Conservation (phyloP, 805 yeast genomes). For the Candida namnaoensis region DNA sequence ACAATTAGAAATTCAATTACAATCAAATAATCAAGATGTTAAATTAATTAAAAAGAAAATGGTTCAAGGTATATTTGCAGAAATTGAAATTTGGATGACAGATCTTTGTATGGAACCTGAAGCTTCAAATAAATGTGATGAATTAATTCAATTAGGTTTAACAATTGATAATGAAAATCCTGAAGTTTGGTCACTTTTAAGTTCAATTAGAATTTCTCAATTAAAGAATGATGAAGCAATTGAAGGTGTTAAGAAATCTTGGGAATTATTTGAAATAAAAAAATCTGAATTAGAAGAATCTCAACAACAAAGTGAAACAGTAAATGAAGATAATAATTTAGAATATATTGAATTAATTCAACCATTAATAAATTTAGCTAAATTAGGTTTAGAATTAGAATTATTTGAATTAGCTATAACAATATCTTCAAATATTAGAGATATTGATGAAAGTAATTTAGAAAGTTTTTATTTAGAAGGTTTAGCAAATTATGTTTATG, state of each 20-base stretch:
- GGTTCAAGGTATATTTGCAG: conserved; percentile 71
- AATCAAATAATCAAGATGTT: conserved; percentile 16
- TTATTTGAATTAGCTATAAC: conserved; percentile 55
- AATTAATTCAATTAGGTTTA: conserved; percentile 56
- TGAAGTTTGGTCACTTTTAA: conserved; percentile 74
- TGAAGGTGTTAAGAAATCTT: conserved; percentile 55
- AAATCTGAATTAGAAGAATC: conserved; percentile 40
- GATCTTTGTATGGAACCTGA: conserved; percentile 90
- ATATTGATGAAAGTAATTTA: conserved; percentile 75
- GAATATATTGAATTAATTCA: conserved; percentile 64
- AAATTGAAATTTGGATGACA: conserved; percentile 96
- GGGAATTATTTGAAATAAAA: conserved; percentile 56
- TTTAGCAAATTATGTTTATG: conserved; percentile 51
- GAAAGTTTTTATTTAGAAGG: conserved; percentile 84
- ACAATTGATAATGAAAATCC: conserved; percentile 47
- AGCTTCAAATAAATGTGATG: conserved; percentile 78
- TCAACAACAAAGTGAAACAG: conserved; percentile 5
- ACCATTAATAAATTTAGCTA: conserved; percentile 64
- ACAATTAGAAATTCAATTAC: conserved; percentile 33
- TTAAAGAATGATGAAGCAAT: conserved; percentile 66
- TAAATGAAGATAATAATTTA: conserved; percentile 27
- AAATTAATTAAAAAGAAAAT: conserved; percentile 45
- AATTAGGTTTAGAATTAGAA: conserved; percentile 72
- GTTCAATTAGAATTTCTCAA: conserved; percentile 87
- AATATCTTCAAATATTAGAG: conserved; percentile 60